Evolutionary conservation across 139 green algal species (phyloP).

Genomic region (Penium margaritaceum): DNA sequence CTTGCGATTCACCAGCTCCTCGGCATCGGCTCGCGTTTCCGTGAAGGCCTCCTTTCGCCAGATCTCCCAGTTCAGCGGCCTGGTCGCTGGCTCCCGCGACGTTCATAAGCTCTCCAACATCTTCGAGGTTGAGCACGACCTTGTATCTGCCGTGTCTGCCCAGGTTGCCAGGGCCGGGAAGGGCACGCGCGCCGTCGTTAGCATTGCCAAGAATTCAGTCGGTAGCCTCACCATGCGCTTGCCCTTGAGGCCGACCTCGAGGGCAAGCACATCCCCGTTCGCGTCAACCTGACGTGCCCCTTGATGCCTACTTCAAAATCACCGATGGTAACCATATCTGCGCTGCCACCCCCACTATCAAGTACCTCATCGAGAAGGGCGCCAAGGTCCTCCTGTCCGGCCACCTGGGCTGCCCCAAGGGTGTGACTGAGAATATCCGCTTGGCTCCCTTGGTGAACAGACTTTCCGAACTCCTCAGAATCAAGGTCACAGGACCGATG

Average conservation of each 20-base stretch:
- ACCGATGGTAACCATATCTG: constrained; percentile 95
- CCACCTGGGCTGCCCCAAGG: constrained; percentile 93
- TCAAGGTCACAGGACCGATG: constrained; percentile 67
- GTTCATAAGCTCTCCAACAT: constrained; percentile 36
- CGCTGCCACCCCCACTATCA: constrained; percentile 88
- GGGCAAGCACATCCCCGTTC: constrained; percentile 78
- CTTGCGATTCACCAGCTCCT: too few relatives aligned
- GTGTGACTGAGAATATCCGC: constrained; percentile 85
- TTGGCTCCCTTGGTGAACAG: constrained; percentile 68
- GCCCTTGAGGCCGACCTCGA: constrained; percentile 87
- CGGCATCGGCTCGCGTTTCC: too few relatives aligned
- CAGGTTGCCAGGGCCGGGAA: constrained; percentile 8
- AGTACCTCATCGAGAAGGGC: constrained; percentile 83
- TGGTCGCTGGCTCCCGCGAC: constrained; percentile 14
- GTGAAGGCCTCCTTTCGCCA: too few relatives aligned
- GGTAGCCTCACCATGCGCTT: constrained; percentile 76
- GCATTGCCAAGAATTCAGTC: constrained; percentile 77
- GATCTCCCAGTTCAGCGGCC: constrained; percentile 10
- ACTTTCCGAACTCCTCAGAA: constrained; percentile 76
- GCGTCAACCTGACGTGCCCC: constrained; percentile 90
- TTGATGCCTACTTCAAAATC: constrained; percentile 83
- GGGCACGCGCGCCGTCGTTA: constrained; percentile 27
- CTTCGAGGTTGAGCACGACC: constrained; percentile 28
- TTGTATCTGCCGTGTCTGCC: constrained; percentile 23
- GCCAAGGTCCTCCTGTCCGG: constrained; percentile 92